Conservation (phyloP, 129 eudicot species). For the Escallonia rubra region DNA sequence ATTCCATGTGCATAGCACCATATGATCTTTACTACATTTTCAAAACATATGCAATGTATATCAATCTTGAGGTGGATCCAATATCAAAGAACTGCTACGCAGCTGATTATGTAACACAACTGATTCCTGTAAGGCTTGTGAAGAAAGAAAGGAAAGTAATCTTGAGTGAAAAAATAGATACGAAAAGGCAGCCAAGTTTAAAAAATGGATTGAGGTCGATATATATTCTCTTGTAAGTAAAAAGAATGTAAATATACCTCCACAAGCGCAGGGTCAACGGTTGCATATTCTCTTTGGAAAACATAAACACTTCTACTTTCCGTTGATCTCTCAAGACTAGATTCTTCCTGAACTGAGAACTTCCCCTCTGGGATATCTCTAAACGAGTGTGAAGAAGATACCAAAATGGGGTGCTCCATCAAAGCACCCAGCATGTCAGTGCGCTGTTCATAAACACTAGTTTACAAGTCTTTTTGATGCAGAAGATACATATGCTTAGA, state of each 20-base stretch:
- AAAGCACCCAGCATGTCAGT: constrained; percentile 40
- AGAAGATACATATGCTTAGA: background rate
- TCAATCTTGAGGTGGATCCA: background rate
- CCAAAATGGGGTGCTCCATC: constrained; percentile 71
- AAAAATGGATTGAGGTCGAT: background rate
- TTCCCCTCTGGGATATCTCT: constrained; percentile 48
- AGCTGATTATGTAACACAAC: background rate
- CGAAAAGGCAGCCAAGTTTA: background rate
- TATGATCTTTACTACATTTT: too few relatives aligned
- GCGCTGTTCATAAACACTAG: constrained; percentile 37
- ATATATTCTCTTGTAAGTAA: background rate
- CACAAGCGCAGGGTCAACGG: constrained; percentile 65
- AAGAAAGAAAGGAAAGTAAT: background rate
- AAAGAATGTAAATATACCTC: constrained; percentile 36
- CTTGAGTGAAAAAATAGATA: background rate
- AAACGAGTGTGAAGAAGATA: constrained; percentile 60
- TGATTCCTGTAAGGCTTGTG: background rate
- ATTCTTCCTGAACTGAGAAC: constrained; percentile 39
- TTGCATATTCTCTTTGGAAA: constrained; percentile 94
- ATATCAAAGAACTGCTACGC: background rate
- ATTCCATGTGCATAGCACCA: too few relatives aligned
- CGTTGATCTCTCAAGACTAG: constrained; percentile 27
- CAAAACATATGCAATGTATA: background rate
- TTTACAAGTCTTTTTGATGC: background rate
- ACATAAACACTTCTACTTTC: constrained; percentile 57